Evolutionary conservation across 2,329 filamentous ascomycete species (phyloP), one percentile per base, ranked within the genome.

Genomic region (Arthrobotrys sinensis): DNA sequence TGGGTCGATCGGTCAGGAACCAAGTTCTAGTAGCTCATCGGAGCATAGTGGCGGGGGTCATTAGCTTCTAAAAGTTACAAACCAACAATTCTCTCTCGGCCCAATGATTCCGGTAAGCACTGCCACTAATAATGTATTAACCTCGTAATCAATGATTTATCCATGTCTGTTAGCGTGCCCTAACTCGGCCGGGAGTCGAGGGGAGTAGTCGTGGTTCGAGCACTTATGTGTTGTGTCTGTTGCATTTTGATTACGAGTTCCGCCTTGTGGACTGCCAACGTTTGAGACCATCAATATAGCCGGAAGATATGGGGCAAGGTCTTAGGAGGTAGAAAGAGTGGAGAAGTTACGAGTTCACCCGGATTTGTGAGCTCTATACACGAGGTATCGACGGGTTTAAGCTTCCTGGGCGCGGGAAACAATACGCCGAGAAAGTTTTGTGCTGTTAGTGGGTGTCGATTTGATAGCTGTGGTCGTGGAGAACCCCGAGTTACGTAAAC

Each of bases 231-330:
- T 60, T 60, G 55, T 60, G 3, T 28, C 4, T 60, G 55, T 60
- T 40, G 55, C 6, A 60, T 60, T 60, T 60, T 21, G 14, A 28
- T 21, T 1, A 28, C 5, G 1, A 21, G 19, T 43, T 60, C 55
- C 19, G 55, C 55, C 55, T 60, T 60, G 55, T 28, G 43, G 55
- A 28, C 55, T 43, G 55, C 55, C 55, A 60, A 8, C 24, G 55
- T 60, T 60, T 60, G 55, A 60, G 55, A 28, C 55, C 11, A 10
- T 11, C 34, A 60, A 60, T 60, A 60, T 60, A 60, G 16, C 55
- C 55, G 55, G 55, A 6, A 34, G 28, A 40, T 60, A 40, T 34
- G 36, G 53, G 16, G 34, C 32, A 12, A 7, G 24, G 28, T n/a
- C 8, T 16, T 38, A 57, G 52, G 11, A 57, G 21, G 19, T 6